Evolutionary conservation across 768 basidiomycete species (phyloP).

Genomic region (Russula sp.): DNA sequence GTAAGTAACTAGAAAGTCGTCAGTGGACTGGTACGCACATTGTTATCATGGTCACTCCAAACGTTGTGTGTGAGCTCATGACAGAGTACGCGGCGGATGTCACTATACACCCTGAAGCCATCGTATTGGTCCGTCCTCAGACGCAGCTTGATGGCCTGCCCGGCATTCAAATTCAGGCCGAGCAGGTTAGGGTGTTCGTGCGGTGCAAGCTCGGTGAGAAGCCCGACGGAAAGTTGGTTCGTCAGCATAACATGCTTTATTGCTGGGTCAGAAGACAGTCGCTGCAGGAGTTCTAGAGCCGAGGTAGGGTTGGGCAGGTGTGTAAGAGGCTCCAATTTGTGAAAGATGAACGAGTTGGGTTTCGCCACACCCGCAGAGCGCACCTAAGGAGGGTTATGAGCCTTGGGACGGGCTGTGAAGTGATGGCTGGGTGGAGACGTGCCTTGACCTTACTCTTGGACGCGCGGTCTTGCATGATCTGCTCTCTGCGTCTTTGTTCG

Average conservation of each 20-base stretch:
- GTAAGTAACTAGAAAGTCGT: neutral
- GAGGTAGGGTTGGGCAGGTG: constrained; percentile 60
- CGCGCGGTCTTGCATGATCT: constrained; percentile 54
- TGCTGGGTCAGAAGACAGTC: constrained; percentile 63
- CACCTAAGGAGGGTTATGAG: constrained; percentile 34
- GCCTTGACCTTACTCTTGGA: constrained; percentile 56
- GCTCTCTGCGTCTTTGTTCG: constrained; percentile 51
- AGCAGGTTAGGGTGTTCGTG: constrained; percentile 66
- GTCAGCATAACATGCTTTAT: constrained; percentile 64
- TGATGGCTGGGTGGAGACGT: constrained; percentile 11
- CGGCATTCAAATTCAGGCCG: constrained; percentile 60
- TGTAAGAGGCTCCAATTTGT: constrained; percentile 52
- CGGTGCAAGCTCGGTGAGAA: constrained; percentile 73
- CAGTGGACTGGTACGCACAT: constrained; percentile 41
- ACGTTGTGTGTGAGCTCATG: constrained; percentile 77
- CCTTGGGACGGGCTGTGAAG: neutral
- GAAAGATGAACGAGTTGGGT: constrained; percentile 49
- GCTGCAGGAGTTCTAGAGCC: constrained; percentile 49
- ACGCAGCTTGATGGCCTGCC: constrained; percentile 60
- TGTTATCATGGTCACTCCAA: constrained; percentile 65
- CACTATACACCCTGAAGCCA: constrained; percentile 61
- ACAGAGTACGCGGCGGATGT: constrained; percentile 62
- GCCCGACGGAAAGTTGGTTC: constrained; percentile 61
- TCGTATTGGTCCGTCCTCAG: constrained; percentile 66
- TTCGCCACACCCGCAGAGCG: constrained; percentile 47